Percentiles rank a stretch among this genome's conserved stretches.
phyloP scores from a whole-genome alignment of 2,329 filamentous ascomycete genomes.

The Arthroderma sp. region DNA sequence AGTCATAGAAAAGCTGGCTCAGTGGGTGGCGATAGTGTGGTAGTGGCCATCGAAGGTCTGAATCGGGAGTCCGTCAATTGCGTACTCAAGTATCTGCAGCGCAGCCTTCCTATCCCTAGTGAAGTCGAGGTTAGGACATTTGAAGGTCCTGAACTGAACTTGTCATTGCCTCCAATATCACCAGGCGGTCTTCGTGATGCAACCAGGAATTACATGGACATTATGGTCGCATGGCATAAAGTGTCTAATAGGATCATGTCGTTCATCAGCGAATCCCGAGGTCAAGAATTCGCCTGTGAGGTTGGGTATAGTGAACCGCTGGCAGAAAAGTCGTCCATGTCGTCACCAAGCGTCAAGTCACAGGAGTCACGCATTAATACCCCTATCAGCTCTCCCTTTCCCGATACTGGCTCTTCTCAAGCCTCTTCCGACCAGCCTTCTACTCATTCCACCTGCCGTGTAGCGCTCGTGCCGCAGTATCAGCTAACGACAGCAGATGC shows the following conservation, averaged over 20 bases:
- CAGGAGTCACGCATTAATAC: constrained; percentile 20
- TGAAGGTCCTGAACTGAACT: constrained; percentile 29
- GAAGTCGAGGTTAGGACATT: constrained; percentile 39
- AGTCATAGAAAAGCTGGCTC: constrained; percentile 13
- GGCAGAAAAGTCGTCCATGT: no score
- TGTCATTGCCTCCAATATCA: constrained; percentile 10
- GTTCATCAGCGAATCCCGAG: constrained; percentile 34
- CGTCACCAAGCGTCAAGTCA: constrained; percentile 7
- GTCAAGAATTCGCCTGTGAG: no score
- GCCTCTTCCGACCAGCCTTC: background rate
- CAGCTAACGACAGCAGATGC: constrained; percentile 65
- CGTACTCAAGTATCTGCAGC: constrained; percentile 52
- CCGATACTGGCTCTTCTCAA: constrained; percentile 8
- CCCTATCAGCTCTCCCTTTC: constrained; percentile 18
- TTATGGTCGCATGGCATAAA: constrained; percentile 61
- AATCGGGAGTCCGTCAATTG: constrained; percentile 49
- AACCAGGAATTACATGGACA: constrained; percentile 47
- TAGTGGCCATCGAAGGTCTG: constrained; percentile 73
- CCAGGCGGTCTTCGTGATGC: constrained; percentile 32
- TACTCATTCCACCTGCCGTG: constrained; percentile 37
- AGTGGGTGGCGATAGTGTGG: constrained; percentile 42
- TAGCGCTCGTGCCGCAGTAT: constrained; percentile 67
- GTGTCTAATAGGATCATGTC: constrained; percentile 58
- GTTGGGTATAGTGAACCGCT: no score
- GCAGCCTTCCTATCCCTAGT: constrained; percentile 38